Percentiles rank a stretch among this genome's conserved stretches.
phyloP scores from a whole-genome alignment of 768 basidiomycete species.

The Boletellus emodensis region DNA sequence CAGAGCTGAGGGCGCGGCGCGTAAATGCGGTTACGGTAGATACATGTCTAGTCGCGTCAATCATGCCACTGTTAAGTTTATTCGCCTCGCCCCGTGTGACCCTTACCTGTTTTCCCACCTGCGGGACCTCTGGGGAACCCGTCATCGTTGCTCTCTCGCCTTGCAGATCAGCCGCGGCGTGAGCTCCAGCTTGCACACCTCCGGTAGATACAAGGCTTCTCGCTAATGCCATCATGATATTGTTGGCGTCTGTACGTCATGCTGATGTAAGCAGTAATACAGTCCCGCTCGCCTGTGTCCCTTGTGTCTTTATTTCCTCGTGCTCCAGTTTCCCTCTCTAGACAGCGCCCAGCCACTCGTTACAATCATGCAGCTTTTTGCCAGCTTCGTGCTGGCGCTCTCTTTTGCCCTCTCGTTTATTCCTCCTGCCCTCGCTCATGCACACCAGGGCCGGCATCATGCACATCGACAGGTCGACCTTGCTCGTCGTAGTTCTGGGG shows the following conservation, averaged over 20 bases:
- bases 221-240: too few relatives aligned
- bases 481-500: constrained; percentile 24
- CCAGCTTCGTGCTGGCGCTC: constrained; percentile 19
- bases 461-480: constrained; percentile 21
- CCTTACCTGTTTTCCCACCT: too few relatives aligned
- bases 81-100: too few relatives aligned
- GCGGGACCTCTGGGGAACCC: too few relatives aligned
- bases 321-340: constrained; percentile 5
- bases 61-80: not conserved
- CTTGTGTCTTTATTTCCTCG: not conserved
- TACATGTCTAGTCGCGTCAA: not conserved
- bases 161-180: too few relatives aligned
- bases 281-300: too few relatives aligned
- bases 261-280: constrained; percentile 8
- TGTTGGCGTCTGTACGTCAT: too few relatives aligned
- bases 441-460: constrained; percentile 23
- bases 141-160: too few relatives aligned
- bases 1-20: constrained; percentile 38
- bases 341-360: constrained; percentile 22
- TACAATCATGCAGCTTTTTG: constrained; percentile 21
- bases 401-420: constrained; percentile 16
- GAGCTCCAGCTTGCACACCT: too few relatives aligned
- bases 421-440: constrained; percentile 17
- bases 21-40: not conserved
- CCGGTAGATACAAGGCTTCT: too few relatives aligned